A percentile compares a stretch with the other conserved stretches of the same genome.
phyloP scores from a whole-genome alignment of 1,139 yeast species.

The Candida dubliniensis region DNA sequence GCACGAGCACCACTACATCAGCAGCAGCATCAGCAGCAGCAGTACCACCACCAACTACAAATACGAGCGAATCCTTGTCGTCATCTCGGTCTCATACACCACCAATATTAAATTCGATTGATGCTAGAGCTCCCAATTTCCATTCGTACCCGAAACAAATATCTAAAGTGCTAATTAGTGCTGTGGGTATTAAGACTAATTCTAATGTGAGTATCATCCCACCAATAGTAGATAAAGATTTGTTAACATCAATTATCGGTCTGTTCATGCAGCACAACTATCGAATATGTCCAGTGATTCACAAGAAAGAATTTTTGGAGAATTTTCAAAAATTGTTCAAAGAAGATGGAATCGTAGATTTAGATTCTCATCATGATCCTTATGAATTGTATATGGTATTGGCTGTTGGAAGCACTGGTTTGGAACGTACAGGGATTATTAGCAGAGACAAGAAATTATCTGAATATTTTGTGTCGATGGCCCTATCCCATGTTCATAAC shows the following conservation, averaged over 20 bases:
- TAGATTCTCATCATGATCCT: conserved; percentile 22
- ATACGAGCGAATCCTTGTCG: not conserved
- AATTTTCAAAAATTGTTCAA: conserved; percentile 20
- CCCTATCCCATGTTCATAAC: conserved; percentile 23
- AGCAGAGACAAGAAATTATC: conserved; percentile 26
- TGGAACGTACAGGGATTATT: conserved; percentile 35
- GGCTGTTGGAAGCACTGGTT: conserved; percentile 49
- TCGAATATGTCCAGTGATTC: conserved; percentile 42
- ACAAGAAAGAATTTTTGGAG: conserved; percentile 34
- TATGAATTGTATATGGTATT: conserved; percentile 49
- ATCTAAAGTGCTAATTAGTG: conserved; percentile 17
- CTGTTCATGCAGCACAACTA: conserved; percentile 46
- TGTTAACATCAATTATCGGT: conserved; percentile 18
- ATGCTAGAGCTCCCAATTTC: conserved; percentile 17
- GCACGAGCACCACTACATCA: conserved; percentile 1
- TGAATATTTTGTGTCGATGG: conserved; percentile 20
- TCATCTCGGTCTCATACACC: conserved; percentile 7
- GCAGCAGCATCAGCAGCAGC: not conserved
- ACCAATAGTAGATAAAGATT: conserved; percentile 16
- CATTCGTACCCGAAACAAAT: conserved; percentile 17
- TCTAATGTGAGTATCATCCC: conserved; percentile 18
- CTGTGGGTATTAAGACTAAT: conserved; percentile 18
- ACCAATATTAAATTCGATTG: conserved; percentile 14
- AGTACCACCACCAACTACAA: not conserved
- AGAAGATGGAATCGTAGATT: conserved; percentile 7